Evolutionary conservation across 345 rosid genomes (phyloP), one percentile per base, ranked within the genome.

Genomic region (Linum lewisii): DNA sequence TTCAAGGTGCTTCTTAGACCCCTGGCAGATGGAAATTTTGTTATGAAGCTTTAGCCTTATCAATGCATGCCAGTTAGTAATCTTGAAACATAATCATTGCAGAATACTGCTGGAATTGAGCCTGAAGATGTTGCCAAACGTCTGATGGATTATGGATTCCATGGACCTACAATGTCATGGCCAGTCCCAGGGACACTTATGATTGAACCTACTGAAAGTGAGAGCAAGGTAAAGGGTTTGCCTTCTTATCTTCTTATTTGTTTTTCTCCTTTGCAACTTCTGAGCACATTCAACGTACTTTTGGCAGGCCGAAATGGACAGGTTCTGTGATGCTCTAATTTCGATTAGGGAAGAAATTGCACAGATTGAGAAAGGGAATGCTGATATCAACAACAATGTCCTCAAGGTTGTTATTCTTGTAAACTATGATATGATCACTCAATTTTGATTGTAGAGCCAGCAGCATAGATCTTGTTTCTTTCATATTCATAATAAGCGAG

Each of bases 191-290:
- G 97, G 67, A 94, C 97, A 7, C 97, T 90, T 61, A 90, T 90
- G 99, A 82, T 94, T 55, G 99, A 94, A 71, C 99, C 99, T 7
- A 94, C 99, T 53, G 97, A 94, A 78, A 94, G 99, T 79, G 99
- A 94, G 87, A 87, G 97, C 95, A 94, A 87, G 95, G 99, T 87
- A 77, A 25, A 60, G 24, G 1, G 44, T 64, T 45, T 62, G 45
- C 38, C 26, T 1, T 50, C 14, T 37, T 50, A n/a, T 32, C 61
- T 62, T 21, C 51, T 22, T 51, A 50, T 32, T 3, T 56, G 54
- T 56, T 52, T 45, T 63, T 57, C 36, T 49, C 24, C 21, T 47
- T 1, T 5, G 4, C 29, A 10, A 24, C 5, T 51, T 21, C 24
- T 22, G 24, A 63, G 24, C 58, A 34, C 60, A 57, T 62, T 63